Evolutionary conservation across 805 yeast genomes (phyloP).

Genomic region (Barnettozyma siamensis): DNA sequence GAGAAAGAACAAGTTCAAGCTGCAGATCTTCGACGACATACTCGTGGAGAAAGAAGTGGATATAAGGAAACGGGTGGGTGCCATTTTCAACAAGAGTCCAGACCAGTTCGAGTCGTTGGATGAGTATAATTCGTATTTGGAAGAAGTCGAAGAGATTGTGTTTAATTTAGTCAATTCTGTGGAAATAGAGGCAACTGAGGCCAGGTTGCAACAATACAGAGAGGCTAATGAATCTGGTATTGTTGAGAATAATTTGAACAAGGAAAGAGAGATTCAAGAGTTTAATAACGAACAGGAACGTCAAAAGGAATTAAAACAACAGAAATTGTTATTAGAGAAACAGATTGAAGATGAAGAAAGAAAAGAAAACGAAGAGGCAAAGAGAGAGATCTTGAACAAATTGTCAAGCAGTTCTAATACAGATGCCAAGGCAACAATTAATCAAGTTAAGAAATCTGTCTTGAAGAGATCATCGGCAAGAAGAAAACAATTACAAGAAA

Average conservation of each 20-base stretch:
- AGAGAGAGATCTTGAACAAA: slow-evolving; percentile 49
- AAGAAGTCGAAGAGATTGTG: slow-evolving; percentile 73
- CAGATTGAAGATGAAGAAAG: slow-evolving; percentile 58
- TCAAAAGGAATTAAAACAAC: slow-evolving; percentile 58
- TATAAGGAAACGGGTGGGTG: slow-evolving; percentile 69
- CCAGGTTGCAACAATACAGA: slow-evolving; percentile 62
- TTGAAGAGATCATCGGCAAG: slow-evolving; percentile 61
- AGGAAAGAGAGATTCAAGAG: slow-evolving; percentile 63
- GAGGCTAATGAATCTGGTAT: slow-evolving; percentile 70
- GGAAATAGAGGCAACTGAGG: slow-evolving; percentile 64
- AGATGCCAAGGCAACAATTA: slow-evolving; percentile 43
- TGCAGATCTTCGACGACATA: slow-evolving; percentile 89
- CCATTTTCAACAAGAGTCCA: slow-evolving; percentile 73
- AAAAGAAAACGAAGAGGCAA: slow-evolving; percentile 48
- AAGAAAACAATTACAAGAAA: slow-evolving; percentile 42
- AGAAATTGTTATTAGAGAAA: slow-evolving; percentile 47
- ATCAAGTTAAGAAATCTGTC: slow-evolving; percentile 45
- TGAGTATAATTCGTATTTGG: slow-evolving; percentile 73
- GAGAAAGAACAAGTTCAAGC: slow-evolving; percentile 83
- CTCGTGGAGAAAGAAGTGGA: slow-evolving; percentile 90
- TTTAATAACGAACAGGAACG: slow-evolving; percentile 58
- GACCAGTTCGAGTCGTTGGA: slow-evolving; percentile 59
- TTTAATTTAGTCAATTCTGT: slow-evolving; percentile 68
- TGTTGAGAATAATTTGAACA: slow-evolving; percentile 66
- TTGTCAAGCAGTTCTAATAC: slow-evolving; percentile 38